Evolutionary conservation across 2,329 filamentous ascomycete genomes (phyloP), one percentile per base, ranked within the genome.

Genomic region (Arthrobotrys pseudoclavata): DNA sequence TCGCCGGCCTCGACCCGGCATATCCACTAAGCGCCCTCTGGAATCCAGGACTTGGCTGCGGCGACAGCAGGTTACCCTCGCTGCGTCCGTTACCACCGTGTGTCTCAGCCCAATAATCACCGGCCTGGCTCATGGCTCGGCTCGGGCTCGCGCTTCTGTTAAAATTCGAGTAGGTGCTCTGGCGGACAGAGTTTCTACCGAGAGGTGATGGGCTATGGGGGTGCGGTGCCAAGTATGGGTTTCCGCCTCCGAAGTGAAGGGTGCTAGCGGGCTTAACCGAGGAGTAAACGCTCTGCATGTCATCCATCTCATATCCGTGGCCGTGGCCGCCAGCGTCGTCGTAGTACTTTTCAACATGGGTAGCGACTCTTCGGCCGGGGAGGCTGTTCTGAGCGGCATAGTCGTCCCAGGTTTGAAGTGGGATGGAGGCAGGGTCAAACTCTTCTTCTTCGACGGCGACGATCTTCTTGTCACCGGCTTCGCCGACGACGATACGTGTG

Each of bases 201-300:
- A 91, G 92, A 0, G 91, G 91, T 9, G 89, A 91, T 0, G 93
- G 93, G 0, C 92, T 94, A 66, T 69, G 72, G 1, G 45, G 24
- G 79, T 91, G 90, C 10, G 94, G 94, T 10, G 94, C 92, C 88
- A 96, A 93, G 84, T 92, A 95, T 1, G 91, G 84, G 79, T 89
- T 89, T 20, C 83, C 84, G 9, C 80, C 79, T n/a, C 82, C 82
- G 81, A 90, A 89, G 64, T 88, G 87, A 79, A 98, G 91, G 1
- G 94, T 97, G 6, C 93, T 91, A 3, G 93, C 87, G 84, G 94
- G 86, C 87, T 95, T 91, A 76, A 94, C 92, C 0, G 94, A 97
- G 4, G 94, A 97, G 86, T 98, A 98, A 76, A 96, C 91, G 0
- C 94, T 97, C 83, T 93, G 94, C 87, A 98, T 97, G 84, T 99